A percentile compares a stretch with the other conserved stretches of the same genome.
Evolutionary conservation across 1,139 yeast species (phyloP).

Genomic region (Saccharomyces hybrid): DNA sequence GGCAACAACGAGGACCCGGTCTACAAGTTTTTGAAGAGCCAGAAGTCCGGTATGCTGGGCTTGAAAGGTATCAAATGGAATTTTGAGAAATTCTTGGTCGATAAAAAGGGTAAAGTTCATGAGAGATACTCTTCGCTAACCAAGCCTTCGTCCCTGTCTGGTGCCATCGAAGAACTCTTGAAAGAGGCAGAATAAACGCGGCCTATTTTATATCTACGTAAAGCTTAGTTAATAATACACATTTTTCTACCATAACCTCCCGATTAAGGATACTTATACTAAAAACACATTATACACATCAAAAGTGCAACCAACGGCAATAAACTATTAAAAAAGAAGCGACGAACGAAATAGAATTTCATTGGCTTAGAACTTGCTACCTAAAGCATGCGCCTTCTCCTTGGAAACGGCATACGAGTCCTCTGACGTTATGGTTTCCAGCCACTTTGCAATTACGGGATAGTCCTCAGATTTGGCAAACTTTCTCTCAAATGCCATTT

Average conservation of each 20-base stretch:
- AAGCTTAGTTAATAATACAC: not conserved
- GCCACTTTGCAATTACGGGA: conserved; percentile 19
- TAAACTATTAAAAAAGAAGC: not conserved
- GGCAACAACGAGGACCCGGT: conserved; percentile 70
- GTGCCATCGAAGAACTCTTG: conserved; percentile 40
- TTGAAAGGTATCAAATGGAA: conserved; percentile 74
- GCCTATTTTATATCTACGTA: not conserved
- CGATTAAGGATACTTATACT: not conserved
- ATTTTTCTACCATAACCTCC: not conserved
- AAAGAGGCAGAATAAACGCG: conserved; percentile 10
- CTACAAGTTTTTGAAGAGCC: conserved; percentile 58
- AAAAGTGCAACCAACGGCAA: not conserved
- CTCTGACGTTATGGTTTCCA: conserved; percentile 9
- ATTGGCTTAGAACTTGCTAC: not conserved
- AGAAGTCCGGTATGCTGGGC: conserved; percentile 52
- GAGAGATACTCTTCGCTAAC: conserved; percentile 57
- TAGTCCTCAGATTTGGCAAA: conserved; percentile 14
- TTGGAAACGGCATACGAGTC: conserved; percentile 10
- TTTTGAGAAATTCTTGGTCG: conserved; percentile 76
- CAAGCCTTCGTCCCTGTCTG: conserved; percentile 54
- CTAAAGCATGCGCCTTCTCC: conserved; percentile 4
- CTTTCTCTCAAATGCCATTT: conserved; percentile 15
- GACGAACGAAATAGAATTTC: not conserved
- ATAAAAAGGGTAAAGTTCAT: conserved; percentile 56
- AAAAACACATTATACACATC: not conserved